These are phyloP conservation scores for Cystofilobasidium capitatum DNA, from an alignment of 768 basidiomycete genomes.

Conservation along the genomic window DNA sequence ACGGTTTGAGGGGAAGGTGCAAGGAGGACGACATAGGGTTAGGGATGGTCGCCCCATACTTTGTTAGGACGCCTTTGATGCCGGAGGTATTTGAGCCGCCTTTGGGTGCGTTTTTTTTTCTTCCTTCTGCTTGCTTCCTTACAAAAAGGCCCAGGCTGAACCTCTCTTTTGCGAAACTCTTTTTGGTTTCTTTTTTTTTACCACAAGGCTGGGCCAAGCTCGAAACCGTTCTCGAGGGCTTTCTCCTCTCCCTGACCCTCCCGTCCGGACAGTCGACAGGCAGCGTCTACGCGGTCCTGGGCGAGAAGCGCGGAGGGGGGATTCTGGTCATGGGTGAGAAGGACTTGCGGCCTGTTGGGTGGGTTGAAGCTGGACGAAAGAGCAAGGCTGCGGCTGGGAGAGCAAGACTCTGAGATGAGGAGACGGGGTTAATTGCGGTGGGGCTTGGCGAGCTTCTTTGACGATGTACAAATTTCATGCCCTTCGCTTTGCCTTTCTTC, in stretches of 20 bases:
- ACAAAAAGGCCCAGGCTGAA: background rate
- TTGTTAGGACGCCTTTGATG: conserved; percentile 14
- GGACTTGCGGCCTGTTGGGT: no score
- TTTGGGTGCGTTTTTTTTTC: background rate
- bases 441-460: no score
- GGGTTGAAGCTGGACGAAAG: no score
- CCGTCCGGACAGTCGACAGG: background rate
- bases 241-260: background rate
- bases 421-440: no score
- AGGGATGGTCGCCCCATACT: conserved; percentile 17
- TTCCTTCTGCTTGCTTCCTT: background rate
- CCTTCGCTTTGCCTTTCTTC: no score
- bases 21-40: conserved; percentile 4
- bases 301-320: no score
- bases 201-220: background rate
- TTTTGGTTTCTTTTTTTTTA: no score
- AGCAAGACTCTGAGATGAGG: no score
- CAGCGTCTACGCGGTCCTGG: no score
- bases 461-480: no score
- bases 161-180: background rate
- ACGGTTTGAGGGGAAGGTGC: conserved; percentile 5
- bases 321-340: no score
- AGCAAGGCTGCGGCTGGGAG: no score
- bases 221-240: background rate
- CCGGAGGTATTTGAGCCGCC: conserved; percentile 3